Evolutionary conservation across 495 filamentous ascomycete species (phyloP).

Genomic region (Sordaria brevicollis): DNA sequence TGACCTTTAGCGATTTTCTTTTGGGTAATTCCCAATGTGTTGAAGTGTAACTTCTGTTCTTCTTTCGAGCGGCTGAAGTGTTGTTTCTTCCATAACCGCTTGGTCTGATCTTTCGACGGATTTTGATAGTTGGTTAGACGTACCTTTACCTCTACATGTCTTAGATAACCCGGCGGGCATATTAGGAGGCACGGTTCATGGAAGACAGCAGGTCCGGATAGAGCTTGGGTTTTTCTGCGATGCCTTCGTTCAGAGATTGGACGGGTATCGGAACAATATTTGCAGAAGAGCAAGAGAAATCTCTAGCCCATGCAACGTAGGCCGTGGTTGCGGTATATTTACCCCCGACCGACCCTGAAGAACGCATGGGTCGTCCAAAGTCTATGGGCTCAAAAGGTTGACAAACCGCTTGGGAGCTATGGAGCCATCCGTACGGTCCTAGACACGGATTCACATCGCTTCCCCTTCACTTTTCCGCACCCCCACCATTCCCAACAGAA

Average conservation of each 20-base stretch:
- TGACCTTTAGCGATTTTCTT: background rate
- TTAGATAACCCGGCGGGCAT: background rate
- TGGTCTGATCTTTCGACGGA: background rate
- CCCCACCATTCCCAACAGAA: background rate
- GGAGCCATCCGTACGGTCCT: background rate
- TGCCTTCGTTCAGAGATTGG: background rate
- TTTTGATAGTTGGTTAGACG: background rate
- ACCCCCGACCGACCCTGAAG: background rate
- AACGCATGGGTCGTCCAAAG: background rate
- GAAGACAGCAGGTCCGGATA: too few relatives aligned
- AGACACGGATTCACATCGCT: background rate
- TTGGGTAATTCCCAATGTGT: background rate
- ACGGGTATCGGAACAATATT: background rate
- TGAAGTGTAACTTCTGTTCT: background rate
- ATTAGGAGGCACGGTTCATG: background rate
- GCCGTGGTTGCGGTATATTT: background rate
- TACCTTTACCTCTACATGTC: too few relatives aligned
- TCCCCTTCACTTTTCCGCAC: background rate
- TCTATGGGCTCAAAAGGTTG: background rate
- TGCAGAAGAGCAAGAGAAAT: background rate
- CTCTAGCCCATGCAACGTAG: background rate
- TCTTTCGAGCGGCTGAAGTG: background rate
- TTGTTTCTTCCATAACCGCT: background rate
- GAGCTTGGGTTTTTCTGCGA: too few relatives aligned
- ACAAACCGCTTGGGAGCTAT: background rate